Percentiles rank a stretch among this genome's conserved stretches.
phyloP scores from a whole-genome alignment of 768 basidiomycete species.

The Agrocybe praecox region DNA sequence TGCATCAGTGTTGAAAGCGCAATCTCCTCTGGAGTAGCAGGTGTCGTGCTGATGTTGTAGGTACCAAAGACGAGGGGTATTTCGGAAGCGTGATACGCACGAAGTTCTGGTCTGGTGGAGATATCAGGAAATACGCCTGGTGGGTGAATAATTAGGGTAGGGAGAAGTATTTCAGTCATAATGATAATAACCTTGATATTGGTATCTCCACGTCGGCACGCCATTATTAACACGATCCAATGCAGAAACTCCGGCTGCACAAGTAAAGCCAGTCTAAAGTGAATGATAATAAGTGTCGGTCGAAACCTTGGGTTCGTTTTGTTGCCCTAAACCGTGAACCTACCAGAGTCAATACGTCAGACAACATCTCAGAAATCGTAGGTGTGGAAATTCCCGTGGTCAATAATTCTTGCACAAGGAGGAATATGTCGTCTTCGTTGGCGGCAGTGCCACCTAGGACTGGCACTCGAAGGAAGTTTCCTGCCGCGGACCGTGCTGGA shows the following conservation, averaged over 20 bases:
- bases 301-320: too few relatives aligned
- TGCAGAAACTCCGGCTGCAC: slow-evolving; percentile 28
- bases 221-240: slow-evolving; percentile 26
- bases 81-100: slow-evolving; percentile 40
- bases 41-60: slow-evolving; percentile 25
- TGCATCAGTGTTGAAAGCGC: slow-evolving; percentile 37
- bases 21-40: slow-evolving; percentile 24
- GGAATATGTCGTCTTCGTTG: slow-evolving; percentile 36
- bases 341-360: slow-evolving; percentile 34
- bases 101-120: slow-evolving; percentile 31
- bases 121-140: slow-evolving; percentile 39
- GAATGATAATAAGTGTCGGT: too few relatives aligned
- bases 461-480: slow-evolving; percentile 30
- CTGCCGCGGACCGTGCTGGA: slow-evolving; percentile 18
- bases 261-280: slow-evolving; percentile 32
- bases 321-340: background rate
- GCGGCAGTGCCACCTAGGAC: slow-evolving; percentile 28
- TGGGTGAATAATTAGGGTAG: background rate
- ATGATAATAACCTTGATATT: slow-evolving; percentile 25
- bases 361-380: slow-evolving; percentile 27
- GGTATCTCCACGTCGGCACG: slow-evolving; percentile 29
- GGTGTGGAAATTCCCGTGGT: slow-evolving; percentile 27
- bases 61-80: slow-evolving; percentile 43
- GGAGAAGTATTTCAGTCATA: background rate
- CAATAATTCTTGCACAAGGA: slow-evolving; percentile 26